Conservation (phyloP, 2,329 filamentous ascomycete genomes). For the Fusarium vanettenii region DNA sequence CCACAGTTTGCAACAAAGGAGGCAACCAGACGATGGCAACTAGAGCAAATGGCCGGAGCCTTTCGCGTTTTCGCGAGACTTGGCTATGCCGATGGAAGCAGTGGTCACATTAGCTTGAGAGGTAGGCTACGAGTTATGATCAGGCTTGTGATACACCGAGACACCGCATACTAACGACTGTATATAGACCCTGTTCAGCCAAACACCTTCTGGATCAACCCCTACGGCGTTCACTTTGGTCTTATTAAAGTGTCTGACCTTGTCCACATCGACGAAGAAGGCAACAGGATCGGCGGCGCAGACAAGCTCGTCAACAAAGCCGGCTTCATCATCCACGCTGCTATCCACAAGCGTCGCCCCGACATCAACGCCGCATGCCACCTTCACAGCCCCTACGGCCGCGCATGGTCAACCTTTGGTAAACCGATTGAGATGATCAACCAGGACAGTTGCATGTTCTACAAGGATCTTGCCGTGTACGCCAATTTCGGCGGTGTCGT, state of each 20-base stretch:
- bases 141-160: not conserved
- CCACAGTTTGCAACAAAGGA: conserved; percentile 35
- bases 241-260: conserved; percentile 74
- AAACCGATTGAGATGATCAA: conserved; percentile 75
- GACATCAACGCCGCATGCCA: conserved; percentile 76
- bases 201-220: conserved; percentile 61
- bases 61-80: conserved; percentile 61
- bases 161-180: conserved; percentile 18
- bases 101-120: conserved; percentile 58
- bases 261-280: conserved; percentile 70
- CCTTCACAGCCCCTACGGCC: conserved; percentile 70
- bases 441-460: conserved; percentile 73
- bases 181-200: conserved; percentile 47
- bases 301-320: conserved; percentile 74
- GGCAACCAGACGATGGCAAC: conserved; percentile 44
- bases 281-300: conserved; percentile 69
- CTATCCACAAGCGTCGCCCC: conserved; percentile 71
- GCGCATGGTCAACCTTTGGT: conserved; percentile 74
- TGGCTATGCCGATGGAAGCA: conserved; percentile 58
- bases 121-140: no score
- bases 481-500: conserved; percentile 61
- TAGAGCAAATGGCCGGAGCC: conserved; percentile 56
- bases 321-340: conserved; percentile 76
- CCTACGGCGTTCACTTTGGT: conserved; percentile 73
- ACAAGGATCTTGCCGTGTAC: conserved; percentile 72